Conservation (phyloP, 2,329 filamentous ascomycete species). For the Paraphaeosphaeria sporulosa region DNA sequence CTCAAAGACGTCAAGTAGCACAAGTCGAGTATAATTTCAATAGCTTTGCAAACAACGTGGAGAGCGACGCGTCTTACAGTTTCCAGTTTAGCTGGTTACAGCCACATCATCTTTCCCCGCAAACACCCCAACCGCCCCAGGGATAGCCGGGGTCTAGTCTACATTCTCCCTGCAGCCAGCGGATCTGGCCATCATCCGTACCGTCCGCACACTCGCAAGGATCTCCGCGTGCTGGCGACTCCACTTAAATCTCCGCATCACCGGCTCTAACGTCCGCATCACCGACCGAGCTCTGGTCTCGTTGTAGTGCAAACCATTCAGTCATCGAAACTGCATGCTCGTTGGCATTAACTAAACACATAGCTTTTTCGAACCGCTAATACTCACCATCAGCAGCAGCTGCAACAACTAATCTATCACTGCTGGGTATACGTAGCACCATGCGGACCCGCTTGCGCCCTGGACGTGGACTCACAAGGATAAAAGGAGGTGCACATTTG, state of each 20-base stretch:
- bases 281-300: neutral
- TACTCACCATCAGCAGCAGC: neutral
- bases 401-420: neutral
- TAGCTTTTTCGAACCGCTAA: neutral
- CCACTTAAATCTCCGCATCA: constrained; percentile 35
- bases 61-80: constrained; percentile 21
- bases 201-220: constrained; percentile 23
- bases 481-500: neutral
- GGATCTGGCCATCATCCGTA: constrained; percentile 31
- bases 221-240: constrained; percentile 25
- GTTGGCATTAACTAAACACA: neutral
- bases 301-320: neutral
- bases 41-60: constrained; percentile 21
- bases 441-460: neutral
- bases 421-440: neutral
- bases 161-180: constrained; percentile 14
- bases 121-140: constrained; percentile 27
- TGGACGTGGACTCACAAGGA: too few relatives aligned
- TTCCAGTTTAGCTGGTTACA: constrained; percentile 24
- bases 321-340: neutral
- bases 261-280: constrained; percentile 21
- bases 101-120: constrained; percentile 37
- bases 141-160: constrained; percentile 27
- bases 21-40: constrained; percentile 10
- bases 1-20: too few relatives aligned